Base-by-base conservation (phyloP, 495 filamentous ascomycete genomes). In the Penicillium antarcticum region DNA sequence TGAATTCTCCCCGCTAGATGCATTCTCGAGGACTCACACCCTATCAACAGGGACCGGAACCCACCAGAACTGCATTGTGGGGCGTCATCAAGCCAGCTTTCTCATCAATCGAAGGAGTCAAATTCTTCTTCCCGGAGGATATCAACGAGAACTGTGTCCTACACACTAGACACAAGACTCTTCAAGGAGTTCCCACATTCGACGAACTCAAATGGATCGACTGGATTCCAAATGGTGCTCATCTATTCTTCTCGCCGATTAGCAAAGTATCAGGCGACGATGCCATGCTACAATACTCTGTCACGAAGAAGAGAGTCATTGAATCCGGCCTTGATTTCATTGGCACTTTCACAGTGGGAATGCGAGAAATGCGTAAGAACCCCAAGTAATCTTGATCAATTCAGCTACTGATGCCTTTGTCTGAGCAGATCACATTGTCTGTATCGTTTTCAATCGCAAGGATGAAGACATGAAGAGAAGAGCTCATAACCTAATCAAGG, bases 231-330 rank as follows among this genome's bases (percentile, higher is more conserved):
- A 84, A 82, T 55, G 79, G 77, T 11, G 70, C 67, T 1, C 79
- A 83, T 57, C 51, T 83, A 2, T 77, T 75, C 58, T 85, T 82
- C 62, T 72, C 69, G n/a, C 81, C 81, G 16, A 79, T 85, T 42
- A 63, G 69, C 8, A 72, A 73, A n/a, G 75, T 77, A 26, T 57
- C 71, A n/a, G 79, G 74, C 8, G 61, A 64, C 1, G 80, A 81
- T 43, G 80, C 77, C 6, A 64, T 65, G 13, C 47, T 61, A 5
- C 70, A 78, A 19, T 74, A 78, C 45, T 59, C 63, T 10, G 53
- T 80, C 10, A 73, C 75, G 41, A 67, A 61, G 46, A 56, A 42
- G 42, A 59, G 58, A 46, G 72, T 57, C 58, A 51, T 33, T 14
- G 71, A 67, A 57, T 70, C 53, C 33, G 76, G 73, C 1, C 69